Conservation (phyloP, 2,329 filamentous ascomycete genomes). For the Alternaria incomplexa region DNA sequence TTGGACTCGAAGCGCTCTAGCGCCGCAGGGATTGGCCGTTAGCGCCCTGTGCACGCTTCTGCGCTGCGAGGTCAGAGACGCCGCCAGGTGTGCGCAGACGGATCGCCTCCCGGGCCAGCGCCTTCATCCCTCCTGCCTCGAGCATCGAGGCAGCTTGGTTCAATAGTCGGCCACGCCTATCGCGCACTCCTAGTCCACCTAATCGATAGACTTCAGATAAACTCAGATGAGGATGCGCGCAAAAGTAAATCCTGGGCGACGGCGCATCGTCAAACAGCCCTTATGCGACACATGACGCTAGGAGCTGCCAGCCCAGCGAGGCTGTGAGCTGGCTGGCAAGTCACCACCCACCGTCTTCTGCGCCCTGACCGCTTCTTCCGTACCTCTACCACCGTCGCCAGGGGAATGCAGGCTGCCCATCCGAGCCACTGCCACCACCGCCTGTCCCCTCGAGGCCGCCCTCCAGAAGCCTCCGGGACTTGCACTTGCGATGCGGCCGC, state of each 20-base stretch:
- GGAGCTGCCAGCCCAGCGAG: slow-evolving; percentile 29
- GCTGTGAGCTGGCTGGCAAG: slow-evolving; percentile 25
- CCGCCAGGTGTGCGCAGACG: slow-evolving; percentile 3
- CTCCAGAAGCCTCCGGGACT: slow-evolving; percentile 6
- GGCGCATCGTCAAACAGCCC: slow-evolving; percentile 35
- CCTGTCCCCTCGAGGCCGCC: slow-evolving; percentile 9
- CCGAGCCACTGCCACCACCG: neutral
- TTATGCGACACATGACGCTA: slow-evolving; percentile 34
- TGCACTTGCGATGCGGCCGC: slow-evolving; percentile 19
- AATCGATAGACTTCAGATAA: neutral
- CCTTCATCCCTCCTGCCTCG: neutral
- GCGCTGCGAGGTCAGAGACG: slow-evolving; percentile 8
- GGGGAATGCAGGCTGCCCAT: slow-evolving; percentile 26
- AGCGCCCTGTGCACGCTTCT: slow-evolving; percentile 2
- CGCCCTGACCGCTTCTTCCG: slow-evolving; percentile 35
- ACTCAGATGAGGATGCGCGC: neutral
- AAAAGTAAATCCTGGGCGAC: slow-evolving; percentile 5
- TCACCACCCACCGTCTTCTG: slow-evolving; percentile 24
- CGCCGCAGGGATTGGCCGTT: neutral
- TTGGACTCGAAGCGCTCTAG: slow-evolving; percentile 6
- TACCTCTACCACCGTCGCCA: slow-evolving; percentile 25
- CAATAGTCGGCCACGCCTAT: neutral
- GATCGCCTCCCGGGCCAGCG: slow-evolving; percentile 3
- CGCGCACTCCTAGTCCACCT: neutral
- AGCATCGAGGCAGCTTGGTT: neutral